Percentiles rank a stretch among this genome's conserved stretches.
Evolutionary conservation across 805 yeast genomes (phyloP).

Genomic region (Yamadazyma phyllophila): DNA sequence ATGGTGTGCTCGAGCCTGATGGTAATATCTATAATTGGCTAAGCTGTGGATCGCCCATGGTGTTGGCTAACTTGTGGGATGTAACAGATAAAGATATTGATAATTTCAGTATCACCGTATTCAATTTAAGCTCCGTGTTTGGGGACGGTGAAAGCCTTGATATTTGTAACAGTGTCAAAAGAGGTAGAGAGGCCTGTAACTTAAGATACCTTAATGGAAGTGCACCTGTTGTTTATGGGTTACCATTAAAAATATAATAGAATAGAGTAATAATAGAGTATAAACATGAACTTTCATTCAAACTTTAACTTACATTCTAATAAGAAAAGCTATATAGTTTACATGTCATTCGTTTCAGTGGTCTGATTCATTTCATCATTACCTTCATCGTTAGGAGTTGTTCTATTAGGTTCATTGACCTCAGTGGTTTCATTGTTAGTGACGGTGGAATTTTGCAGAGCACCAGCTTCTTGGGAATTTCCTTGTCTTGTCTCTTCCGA

Average conservation of each 20-base stretch:
- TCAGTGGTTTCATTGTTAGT: neutral
- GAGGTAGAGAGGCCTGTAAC: constrained; percentile 66
- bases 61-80: constrained; percentile 90
- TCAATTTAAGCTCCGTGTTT: constrained; percentile 66
- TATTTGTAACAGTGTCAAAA: constrained; percentile 55
- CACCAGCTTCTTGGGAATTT: neutral
- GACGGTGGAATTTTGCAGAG: neutral
- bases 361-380: neutral
- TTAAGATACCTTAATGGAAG: constrained; percentile 82
- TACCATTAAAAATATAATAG: constrained; percentile 49
- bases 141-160: constrained; percentile 16
- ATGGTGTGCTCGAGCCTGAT: constrained; percentile 64
- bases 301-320: too few species aligned
- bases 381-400: neutral
- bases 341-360: neutral
- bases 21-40: constrained; percentile 80
- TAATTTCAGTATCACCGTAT: constrained; percentile 59
- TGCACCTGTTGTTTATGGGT: constrained; percentile 88
- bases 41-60: constrained; percentile 77
- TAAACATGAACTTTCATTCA: neutral
- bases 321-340: neutral
- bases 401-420: neutral
- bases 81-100: constrained; percentile 97
- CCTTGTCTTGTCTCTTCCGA: constrained; percentile 3
- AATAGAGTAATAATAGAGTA: neutral